Base-by-base conservation (phyloP, 2,329 filamentous ascomycete genomes). In the Hypoxylon sp. region DNA sequence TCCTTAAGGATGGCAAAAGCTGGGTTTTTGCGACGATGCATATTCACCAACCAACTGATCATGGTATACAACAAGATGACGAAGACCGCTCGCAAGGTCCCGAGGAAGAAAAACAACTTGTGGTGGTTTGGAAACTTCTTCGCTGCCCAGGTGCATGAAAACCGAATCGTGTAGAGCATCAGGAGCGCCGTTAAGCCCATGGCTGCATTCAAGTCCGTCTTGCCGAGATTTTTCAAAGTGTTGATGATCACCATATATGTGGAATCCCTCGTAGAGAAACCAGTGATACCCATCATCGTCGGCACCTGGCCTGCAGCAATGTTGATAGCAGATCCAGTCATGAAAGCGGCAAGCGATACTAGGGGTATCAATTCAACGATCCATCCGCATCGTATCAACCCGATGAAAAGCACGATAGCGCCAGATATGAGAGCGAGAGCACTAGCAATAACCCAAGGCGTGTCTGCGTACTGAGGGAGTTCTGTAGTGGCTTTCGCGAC, bases 331-430 rank as follows among this genome's bases (percentile, higher is more conserved):
- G 95, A 97, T 2, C 95, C 95, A 0, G 96, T 98, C 92, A 98
- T 98, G 83, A 97, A 98, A 2, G 96, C 94, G 0, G 93, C 94
- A 59, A 98, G 93, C 0, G 94, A 93, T 1, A 93, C 91, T 62
- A 98, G 88, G 1, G 96, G 93, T 74, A 98, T 98, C 75, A 98
- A 88, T 72, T 98, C 94, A 52, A 98, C 94, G 55, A 98, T 90
- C 89, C 94, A 97, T 5, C 96, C 95, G 39, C 91, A 87, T 51
- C 94, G 90, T 47, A 93, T 82, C 2, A 98, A 82, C 2, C 95
- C 96, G 68, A 98, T 87, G 68, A 89, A 88, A 54, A 91, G 85
- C 39, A 98, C 91, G 64, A 98, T 92, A 37, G 84, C 85, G 39
- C 95, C 95, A 5, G 88, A 86, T 61, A 98, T 88, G 61, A 98